These are phyloP conservation scores for Sclerospora graminicola DNA, from an alignment of 352 stramenopile genomes.

Conservation along the genomic window DNA sequence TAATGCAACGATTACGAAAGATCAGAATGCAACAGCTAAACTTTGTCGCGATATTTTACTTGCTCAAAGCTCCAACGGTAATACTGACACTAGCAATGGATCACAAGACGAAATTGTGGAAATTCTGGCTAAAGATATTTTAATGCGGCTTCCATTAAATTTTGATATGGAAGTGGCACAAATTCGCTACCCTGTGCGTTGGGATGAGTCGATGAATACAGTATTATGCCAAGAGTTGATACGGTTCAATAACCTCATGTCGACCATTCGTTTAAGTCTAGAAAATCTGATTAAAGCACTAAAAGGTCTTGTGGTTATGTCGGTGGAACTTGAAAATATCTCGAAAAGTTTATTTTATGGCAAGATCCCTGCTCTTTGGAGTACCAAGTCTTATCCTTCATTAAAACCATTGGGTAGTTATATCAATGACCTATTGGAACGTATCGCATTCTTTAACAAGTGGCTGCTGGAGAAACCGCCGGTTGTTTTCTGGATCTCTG, in stretches of 20 bases:
- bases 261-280: conserved; percentile 80
- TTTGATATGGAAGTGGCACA: conserved; percentile 91
- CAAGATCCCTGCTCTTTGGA: conserved; percentile 88
- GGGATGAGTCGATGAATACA: conserved; percentile 92
- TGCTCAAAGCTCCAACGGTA: conserved; percentile 75
- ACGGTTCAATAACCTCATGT: conserved; percentile 89
- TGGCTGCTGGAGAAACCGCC: conserved; percentile 86
- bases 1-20: conserved; percentile 92
- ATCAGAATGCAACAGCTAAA: conserved; percentile 90
- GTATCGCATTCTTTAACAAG: conserved; percentile 84
- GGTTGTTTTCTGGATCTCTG: no score
- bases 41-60: conserved; percentile 90
- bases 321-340: conserved; percentile 87
- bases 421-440: conserved; percentile 85
- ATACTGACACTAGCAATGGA: conserved; percentile 42
- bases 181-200: conserved; percentile 86
- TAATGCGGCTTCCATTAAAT: conserved; percentile 74
- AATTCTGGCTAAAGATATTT: conserved; percentile 80
- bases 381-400: conserved; percentile 87
- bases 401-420: conserved; percentile 89
- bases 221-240: conserved; percentile 90
- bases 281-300: conserved; percentile 84
- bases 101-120: conserved; percentile 88
- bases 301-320: conserved; percentile 92
- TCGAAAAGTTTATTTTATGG: conserved; percentile 88